A percentile compares a stretch with the other conserved stretches of the same genome.
These are phyloP conservation scores for Hydnum rufescens DNA, from an alignment of 768 basidiomycete genomes.

Conservation along the genomic window DNA sequence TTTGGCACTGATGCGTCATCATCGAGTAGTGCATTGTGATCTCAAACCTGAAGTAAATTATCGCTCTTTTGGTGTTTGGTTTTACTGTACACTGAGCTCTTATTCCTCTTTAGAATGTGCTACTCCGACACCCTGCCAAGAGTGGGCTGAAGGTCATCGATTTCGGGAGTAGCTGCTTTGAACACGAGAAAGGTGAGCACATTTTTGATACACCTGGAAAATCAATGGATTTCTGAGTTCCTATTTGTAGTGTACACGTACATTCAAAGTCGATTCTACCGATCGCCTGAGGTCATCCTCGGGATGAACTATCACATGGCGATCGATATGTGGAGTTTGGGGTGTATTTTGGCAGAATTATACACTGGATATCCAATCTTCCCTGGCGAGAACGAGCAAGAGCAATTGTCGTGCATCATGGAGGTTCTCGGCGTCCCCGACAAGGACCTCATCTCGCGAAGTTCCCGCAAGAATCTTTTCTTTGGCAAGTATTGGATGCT, in stretches of 20 bases:
- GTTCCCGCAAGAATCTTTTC: slow-evolving; percentile 84
- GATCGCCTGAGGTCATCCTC: slow-evolving; percentile 97
- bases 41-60: slow-evolving; percentile 85
- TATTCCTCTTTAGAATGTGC: slow-evolving; percentile 50
- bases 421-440: slow-evolving; percentile 93
- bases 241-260: slow-evolving; percentile 80
- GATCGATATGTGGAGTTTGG: slow-evolving; percentile 99
- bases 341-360: slow-evolving; percentile 92
- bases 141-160: slow-evolving; percentile 97
- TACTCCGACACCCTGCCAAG: slow-evolving; percentile 85
- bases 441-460: slow-evolving; percentile 83
- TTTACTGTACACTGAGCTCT: neutral
- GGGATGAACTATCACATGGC: slow-evolving; percentile 99
- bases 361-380: slow-evolving; percentile 98
- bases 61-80: slow-evolving; percentile 5
- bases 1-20: slow-evolving; percentile 82
- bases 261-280: slow-evolving; percentile 98
- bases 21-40: slow-evolving; percentile 96
- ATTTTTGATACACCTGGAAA: slow-evolving; percentile 15
- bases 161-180: slow-evolving; percentile 96
- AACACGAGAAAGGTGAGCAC: slow-evolving; percentile 99
- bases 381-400: slow-evolving; percentile 97
- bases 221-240: neutral
- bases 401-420: slow-evolving; percentile 97
- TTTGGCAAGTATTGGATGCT: slow-evolving; percentile 53